Evolutionary conservation across 2,329 filamentous ascomycete species (phyloP).

Genomic region (Cytospora chrysosperma): DNA sequence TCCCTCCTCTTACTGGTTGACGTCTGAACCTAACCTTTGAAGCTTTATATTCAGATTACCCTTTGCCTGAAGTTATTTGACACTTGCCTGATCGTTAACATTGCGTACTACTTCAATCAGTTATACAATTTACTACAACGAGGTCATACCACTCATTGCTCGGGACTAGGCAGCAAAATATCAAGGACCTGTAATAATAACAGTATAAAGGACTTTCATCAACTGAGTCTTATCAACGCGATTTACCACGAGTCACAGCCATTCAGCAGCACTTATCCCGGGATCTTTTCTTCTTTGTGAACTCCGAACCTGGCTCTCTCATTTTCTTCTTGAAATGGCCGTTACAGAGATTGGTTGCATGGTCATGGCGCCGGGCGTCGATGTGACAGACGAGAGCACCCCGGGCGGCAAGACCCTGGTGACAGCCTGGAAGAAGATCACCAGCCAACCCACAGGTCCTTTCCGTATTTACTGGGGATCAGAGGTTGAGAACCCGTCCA

Average conservation of each 20-base stretch:
- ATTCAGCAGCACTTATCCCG: neutral
- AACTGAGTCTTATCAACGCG: neutral
- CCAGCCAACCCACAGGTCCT: slow-evolving; percentile 25
- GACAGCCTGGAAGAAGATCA: slow-evolving; percentile 21
- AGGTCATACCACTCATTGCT: no score
- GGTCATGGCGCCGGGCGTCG: slow-evolving; percentile 26
- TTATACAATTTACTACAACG: no score
- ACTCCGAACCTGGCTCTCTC: neutral
- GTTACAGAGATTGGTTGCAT: slow-evolving; percentile 29
- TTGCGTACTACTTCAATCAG: neutral
- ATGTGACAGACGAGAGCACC: slow-evolving; percentile 26
- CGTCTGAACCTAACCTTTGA: no score
- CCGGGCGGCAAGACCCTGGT: slow-evolving; percentile 25
- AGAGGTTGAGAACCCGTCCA: slow-evolving; percentile 27
- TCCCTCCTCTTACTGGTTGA: no score
- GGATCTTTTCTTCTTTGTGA: neutral
- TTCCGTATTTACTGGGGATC: slow-evolving; percentile 27
- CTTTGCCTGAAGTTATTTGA: neutral
- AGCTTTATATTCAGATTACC: no score
- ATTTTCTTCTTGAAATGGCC: slow-evolving; percentile 7
- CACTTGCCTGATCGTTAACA: neutral
- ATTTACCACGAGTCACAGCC: neutral
- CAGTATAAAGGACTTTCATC: neutral
- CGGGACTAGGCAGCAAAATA: neutral
- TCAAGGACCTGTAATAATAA: neutral